Evolutionary conservation across 2,329 filamentous ascomycete species (phyloP).

Genomic region (Gyromitra esculenta): DNA sequence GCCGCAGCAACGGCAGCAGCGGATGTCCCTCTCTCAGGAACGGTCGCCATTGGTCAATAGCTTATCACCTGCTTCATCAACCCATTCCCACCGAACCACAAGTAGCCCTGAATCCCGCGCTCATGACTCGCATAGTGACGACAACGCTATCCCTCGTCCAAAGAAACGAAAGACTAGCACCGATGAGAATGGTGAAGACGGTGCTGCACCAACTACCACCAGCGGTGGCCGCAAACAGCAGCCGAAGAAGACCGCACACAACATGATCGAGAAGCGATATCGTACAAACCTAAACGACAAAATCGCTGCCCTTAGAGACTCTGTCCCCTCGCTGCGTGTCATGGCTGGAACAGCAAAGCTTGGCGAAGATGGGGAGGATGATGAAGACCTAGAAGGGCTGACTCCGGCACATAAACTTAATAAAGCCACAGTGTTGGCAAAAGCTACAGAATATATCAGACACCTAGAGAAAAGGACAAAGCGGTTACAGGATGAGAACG

Average conservation of each 20-base stretch:
- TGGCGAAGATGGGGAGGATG: slow-evolving; percentile 75
- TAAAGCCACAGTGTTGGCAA: slow-evolving; percentile 95
- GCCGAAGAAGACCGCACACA: slow-evolving; percentile 92
- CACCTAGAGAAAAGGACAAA: slow-evolving; percentile 92
- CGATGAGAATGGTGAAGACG: slow-evolving; percentile 59
- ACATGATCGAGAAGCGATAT: slow-evolving; percentile 98
- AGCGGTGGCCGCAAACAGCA: slow-evolving; percentile 68
- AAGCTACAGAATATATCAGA: slow-evolving; percentile 94
- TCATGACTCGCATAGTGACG: slow-evolving; percentile 52
- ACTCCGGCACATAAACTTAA: slow-evolving; percentile 93
- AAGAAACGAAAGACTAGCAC: slow-evolving; percentile 58
- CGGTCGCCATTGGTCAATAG: slow-evolving; percentile 47
- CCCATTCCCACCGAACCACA: slow-evolving; percentile 42
- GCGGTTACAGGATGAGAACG: slow-evolving; percentile 82
- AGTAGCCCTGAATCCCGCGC: slow-evolving; percentile 54
- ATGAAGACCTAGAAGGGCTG: slow-evolving; percentile 81
- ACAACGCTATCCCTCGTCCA: slow-evolving; percentile 47
- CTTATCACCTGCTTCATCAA: slow-evolving; percentile 49
- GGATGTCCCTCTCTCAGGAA: slow-evolving; percentile 38
- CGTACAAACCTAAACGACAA: slow-evolving; percentile 97
- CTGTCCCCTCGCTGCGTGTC: slow-evolving; percentile 86
- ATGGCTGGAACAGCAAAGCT: slow-evolving; percentile 72
- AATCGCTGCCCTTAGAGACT: slow-evolving; percentile 89
- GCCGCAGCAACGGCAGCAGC: slow-evolving; percentile 38
- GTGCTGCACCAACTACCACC: slow-evolving; percentile 68